These are phyloP conservation scores for Papiliotrema fonsecae DNA, from an alignment of 1,284 basidiomycete genomes.

Conservation along the genomic window DNA sequence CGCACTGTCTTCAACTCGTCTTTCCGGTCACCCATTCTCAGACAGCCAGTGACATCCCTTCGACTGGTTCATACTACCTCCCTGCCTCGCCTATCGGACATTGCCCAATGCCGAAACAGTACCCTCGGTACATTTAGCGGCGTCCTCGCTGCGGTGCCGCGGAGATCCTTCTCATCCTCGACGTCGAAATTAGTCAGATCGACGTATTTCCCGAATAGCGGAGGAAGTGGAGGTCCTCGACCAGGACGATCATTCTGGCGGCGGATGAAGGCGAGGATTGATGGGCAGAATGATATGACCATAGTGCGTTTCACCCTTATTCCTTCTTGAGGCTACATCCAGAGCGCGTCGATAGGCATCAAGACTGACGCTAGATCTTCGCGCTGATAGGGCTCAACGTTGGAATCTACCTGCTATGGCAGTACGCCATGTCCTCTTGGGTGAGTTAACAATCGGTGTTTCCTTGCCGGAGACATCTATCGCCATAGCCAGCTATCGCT, in stretches of 20 bases:
- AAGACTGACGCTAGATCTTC: constrained; percentile 23
- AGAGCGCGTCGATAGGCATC: neutral
- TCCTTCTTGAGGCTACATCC: neutral
- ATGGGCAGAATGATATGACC: neutral
- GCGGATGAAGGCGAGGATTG: neutral
- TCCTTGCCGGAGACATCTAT: too few species aligned
- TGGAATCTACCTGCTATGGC: constrained; percentile 43
- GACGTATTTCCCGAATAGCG: constrained; percentile 16
- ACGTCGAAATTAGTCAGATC: constrained; percentile 9
- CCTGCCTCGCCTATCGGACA: too few species aligned
- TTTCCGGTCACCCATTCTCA: too few species aligned
- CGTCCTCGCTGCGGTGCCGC: too few species aligned
- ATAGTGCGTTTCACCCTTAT: neutral
- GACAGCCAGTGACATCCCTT: too few species aligned
- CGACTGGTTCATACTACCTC: too few species aligned
- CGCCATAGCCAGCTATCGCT: neutral
- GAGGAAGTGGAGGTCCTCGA: constrained; percentile 4
- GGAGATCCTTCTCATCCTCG: constrained; percentile 6
- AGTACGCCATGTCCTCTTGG: constrained; percentile 38
- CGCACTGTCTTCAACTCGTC: too few species aligned
- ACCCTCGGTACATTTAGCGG: too few species aligned
- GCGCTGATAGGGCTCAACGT: constrained; percentile 41
- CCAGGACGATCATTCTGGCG: too few species aligned
- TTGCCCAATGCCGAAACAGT: too few species aligned
- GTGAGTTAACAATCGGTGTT: constrained; percentile 27